A percentile compares a stretch with the other conserved stretches of the same genome.
Conservation (phyloP, 148 eudicot genomes). For the Rheum nobile region DNA sequence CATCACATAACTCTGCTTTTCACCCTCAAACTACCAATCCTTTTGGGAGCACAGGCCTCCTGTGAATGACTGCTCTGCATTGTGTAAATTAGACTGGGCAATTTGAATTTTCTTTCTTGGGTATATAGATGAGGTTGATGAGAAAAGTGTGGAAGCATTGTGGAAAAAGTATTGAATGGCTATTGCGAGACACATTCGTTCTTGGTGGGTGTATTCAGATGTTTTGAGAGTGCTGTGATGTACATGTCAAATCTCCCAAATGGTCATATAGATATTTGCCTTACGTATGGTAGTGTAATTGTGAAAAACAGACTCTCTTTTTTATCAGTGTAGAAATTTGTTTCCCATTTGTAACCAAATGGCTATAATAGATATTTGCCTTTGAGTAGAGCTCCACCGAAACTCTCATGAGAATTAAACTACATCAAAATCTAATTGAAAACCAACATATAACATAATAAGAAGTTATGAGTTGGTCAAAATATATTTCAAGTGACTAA, state of each 20-base stretch:
- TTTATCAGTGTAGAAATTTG: background rate
- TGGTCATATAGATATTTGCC: background rate
- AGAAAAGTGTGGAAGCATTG: background rate
- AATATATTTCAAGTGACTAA: no score
- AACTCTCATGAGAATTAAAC: no score
- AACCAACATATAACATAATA: no score
- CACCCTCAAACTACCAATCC: constrained; percentile 32
- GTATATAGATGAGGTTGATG: background rate
- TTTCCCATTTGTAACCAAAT: background rate
- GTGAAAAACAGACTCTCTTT: background rate
- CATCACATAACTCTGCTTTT: constrained; percentile 10
- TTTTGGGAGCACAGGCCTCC: constrained; percentile 29
- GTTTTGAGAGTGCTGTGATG: background rate
- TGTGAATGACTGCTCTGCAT: constrained; percentile 8
- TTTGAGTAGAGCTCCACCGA: no score
- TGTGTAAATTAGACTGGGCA: background rate
- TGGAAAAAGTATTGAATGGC: background rate
- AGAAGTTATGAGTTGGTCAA: no score
- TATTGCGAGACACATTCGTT: background rate
- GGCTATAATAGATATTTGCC: no score
- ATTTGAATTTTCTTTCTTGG: background rate
- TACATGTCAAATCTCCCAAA: background rate
- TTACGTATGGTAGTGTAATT: background rate
- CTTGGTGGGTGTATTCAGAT: background rate
- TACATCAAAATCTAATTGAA: no score